These are phyloP conservation scores for Russula emetica DNA, from an alignment of 768 basidiomycete genomes.

Conservation along the genomic window DNA sequence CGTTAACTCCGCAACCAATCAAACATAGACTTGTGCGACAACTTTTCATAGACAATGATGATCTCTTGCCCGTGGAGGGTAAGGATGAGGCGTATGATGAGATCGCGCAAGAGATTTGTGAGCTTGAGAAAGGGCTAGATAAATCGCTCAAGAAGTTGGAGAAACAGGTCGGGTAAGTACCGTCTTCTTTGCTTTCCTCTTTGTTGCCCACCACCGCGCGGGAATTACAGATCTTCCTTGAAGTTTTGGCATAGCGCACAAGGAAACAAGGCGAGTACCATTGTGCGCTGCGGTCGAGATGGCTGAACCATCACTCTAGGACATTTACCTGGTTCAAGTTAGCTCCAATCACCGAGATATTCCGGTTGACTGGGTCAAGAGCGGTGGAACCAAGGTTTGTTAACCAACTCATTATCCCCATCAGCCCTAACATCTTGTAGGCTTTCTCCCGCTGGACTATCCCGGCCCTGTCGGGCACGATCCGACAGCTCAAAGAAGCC, in stretches of 20 bases:
- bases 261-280: constrained; percentile 65
- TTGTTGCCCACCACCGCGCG: constrained; percentile 6
- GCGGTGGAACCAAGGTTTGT: constrained; percentile 69
- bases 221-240: constrained; percentile 44
- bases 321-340: constrained; percentile 86
- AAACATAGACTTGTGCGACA: not conserved
- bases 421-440: constrained; percentile 37
- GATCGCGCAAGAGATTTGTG: constrained; percentile 63
- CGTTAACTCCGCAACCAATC: not conserved
- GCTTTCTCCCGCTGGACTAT: constrained; percentile 73
- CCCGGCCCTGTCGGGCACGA: constrained; percentile 60
- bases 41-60: constrained; percentile 47
- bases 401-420: not conserved
- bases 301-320: constrained; percentile 42
- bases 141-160: constrained; percentile 58
- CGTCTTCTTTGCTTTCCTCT: constrained; percentile 1
- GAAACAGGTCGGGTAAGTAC: constrained; percentile 59
- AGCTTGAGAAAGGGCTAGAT: constrained; percentile 70
- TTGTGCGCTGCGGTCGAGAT: not conserved
- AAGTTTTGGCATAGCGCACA: constrained; percentile 72
- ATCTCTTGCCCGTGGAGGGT: constrained; percentile 77
- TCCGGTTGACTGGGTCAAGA: constrained; percentile 84
- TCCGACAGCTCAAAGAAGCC: constrained; percentile 88
- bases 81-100: constrained; percentile 83
- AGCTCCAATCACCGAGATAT: constrained; percentile 54